Evolutionary conservation across 352 stramenopile species (phyloP).

Genomic region (Phytophthora pistaciae): DNA sequence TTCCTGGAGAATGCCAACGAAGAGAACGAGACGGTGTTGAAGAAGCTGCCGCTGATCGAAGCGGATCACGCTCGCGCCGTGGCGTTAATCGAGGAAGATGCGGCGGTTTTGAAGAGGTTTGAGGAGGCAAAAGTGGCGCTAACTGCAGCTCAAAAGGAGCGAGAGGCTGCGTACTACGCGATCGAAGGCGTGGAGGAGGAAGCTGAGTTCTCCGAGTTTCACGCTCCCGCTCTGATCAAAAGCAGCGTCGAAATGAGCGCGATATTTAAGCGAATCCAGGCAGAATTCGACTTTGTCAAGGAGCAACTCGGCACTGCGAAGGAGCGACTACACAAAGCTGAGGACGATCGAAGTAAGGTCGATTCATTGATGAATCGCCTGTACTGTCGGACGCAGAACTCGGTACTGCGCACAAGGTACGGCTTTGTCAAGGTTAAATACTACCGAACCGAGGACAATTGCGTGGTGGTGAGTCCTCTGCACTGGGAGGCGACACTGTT

Average conservation of each 20-base stretch:
- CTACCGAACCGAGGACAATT: conserved; percentile 63
- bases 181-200: conserved; percentile 83
- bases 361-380: conserved; percentile 46
- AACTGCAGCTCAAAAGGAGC: conserved; percentile 43
- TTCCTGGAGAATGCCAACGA: conserved; percentile 57
- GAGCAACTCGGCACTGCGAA: conserved; percentile 20
- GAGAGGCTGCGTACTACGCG: conserved; percentile 53
- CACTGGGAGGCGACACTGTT: conserved; percentile 68
- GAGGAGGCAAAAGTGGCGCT: conserved; percentile 42
- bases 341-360: conserved; percentile 22
- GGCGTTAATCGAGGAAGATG: conserved; percentile 55
- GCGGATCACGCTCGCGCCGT: conserved; percentile 57
- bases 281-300: conserved; percentile 36
- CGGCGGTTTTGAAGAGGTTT: conserved; percentile 32
- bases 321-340: conserved; percentile 28
- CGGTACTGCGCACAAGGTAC: conserved; percentile 54
- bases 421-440: conserved; percentile 56
- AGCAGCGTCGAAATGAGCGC: conserved; percentile 67
- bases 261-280: conserved; percentile 47
- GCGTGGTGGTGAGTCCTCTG: conserved; percentile 51
- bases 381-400: conserved; percentile 48
- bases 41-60: conserved; percentile 68
- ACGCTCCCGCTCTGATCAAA: conserved; percentile 67
- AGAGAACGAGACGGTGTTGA: conserved; percentile 60
- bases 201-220: conserved; percentile 77